These are phyloP conservation scores for Calonectria crousiana DNA, from an alignment of 2,329 filamentous ascomycete genomes.

Conservation along the genomic window DNA sequence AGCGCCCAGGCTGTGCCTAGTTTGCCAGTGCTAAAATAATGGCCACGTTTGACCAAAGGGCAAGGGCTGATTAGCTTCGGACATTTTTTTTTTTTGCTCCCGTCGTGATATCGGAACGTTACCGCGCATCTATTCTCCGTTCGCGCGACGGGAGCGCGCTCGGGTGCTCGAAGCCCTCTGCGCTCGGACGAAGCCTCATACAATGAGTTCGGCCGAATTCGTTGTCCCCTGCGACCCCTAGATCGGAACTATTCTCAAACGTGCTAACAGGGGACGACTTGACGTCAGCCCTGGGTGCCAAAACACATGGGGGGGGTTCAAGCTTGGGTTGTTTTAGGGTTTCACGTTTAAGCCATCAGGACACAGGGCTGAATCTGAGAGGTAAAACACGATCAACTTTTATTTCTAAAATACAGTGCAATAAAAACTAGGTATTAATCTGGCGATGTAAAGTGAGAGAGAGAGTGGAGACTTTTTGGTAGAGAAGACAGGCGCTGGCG, in stretches of 20 bases:
- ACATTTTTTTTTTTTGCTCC: not conserved
- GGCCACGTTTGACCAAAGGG: not conserved
- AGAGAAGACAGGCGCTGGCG: not conserved
- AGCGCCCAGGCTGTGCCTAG: not conserved
- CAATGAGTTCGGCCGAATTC: constrained; percentile 6
- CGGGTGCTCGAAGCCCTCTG: not conserved
- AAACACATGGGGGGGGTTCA: not conserved
- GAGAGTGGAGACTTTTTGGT: not conserved
- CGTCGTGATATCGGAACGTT: not conserved
- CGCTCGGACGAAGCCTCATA: constrained; percentile 11
- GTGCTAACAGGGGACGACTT: not conserved
- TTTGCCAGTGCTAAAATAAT: not conserved
- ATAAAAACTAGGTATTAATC: not conserved
- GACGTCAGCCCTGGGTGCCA: not conserved
- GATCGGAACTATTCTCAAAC: not conserved
- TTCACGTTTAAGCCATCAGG: not conserved
- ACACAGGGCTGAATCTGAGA: not conserved
- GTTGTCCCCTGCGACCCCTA: not conserved
- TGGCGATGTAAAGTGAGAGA: not conserved
- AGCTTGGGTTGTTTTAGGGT: not conserved
- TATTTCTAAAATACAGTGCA: not conserved
- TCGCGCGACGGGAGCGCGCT: not conserved
- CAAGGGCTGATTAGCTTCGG: not conserved
- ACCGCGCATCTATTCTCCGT: not conserved
- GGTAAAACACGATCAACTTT: not conserved